Percentiles rank a stretch among this genome's conserved stretches.
These are phyloP conservation scores for Moricandia arvensis DNA, from an alignment of 345 rosid species.

Conservation along the genomic window DNA sequence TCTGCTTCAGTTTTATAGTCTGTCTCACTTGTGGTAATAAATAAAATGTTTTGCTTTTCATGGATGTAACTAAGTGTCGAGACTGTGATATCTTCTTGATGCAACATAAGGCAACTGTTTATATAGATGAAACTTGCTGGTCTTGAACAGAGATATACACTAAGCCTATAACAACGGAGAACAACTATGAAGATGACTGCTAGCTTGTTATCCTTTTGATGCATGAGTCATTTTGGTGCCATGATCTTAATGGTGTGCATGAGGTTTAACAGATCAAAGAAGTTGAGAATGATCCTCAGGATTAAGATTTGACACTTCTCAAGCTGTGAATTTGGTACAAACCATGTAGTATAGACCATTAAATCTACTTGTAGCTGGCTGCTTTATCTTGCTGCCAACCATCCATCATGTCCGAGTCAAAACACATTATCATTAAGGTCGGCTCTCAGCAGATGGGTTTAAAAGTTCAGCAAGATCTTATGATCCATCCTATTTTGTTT, in stretches of 20 bases:
- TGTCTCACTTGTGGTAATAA: constrained; percentile 36
- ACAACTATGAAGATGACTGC: constrained; percentile 5
- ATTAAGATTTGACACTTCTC: neutral
- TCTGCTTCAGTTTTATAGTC: neutral
- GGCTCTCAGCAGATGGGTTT: neutral
- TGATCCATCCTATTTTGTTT: neutral
- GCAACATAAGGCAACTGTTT: neutral
- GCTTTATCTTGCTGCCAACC: constrained; percentile 8
- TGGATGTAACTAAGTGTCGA: neutral
- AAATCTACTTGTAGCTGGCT: neutral
- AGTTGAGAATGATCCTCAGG: too few species aligned
- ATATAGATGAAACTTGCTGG: neutral
- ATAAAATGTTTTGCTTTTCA: constrained; percentile 30
- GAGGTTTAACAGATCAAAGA: neutral
- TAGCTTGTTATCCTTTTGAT: constrained; percentile 1
- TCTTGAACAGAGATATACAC: neutral
- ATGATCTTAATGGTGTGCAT: neutral
- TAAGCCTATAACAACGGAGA: neutral
- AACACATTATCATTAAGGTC: neutral
- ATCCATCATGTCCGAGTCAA: neutral
- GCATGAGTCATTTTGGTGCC: neutral
- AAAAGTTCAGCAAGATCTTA: neutral
- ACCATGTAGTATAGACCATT: neutral
- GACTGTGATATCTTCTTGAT: neutral
- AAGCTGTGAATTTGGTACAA: neutral